Conservation (phyloP, 2,329 filamentous ascomycete species). For the Cladophialophora immunda region DNA sequence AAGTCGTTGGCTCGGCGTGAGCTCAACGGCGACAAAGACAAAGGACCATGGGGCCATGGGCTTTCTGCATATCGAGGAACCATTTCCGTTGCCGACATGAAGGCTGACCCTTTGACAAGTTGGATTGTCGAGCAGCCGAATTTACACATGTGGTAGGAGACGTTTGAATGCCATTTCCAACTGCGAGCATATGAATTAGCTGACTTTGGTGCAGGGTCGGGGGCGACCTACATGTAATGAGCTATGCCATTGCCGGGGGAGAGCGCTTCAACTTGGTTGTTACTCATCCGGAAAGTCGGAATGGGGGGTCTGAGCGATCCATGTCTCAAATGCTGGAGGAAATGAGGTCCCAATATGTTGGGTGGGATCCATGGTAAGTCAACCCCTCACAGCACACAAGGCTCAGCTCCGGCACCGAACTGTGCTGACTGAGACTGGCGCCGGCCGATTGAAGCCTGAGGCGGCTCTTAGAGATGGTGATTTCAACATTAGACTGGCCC, state of each 20-base stretch:
- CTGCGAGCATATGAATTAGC: background rate
- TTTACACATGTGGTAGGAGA: conserved; percentile 4
- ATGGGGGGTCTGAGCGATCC: background rate
- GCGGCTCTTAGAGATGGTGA: conserved; percentile 15
- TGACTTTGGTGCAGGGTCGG: conserved; percentile 15
- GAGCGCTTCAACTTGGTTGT: conserved; percentile 17
- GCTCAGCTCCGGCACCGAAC: background rate
- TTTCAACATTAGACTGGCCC: conserved; percentile 10
- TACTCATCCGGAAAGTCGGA: conserved; percentile 7
- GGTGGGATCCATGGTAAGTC: conserved; percentile 21
- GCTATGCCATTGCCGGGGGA: conserved; percentile 9
- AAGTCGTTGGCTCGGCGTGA: background rate
- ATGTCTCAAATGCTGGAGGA: background rate
- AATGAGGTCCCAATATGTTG: conserved; percentile 16
- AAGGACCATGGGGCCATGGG: conserved; percentile 5
- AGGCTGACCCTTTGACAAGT: background rate
- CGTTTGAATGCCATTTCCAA: background rate
- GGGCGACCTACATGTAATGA: conserved; percentile 13
- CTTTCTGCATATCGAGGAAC: conserved; percentile 14
- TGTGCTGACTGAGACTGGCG: background rate
- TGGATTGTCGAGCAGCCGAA: conserved; percentile 9
- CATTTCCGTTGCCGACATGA: conserved; percentile 1
- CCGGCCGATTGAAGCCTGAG: background rate
- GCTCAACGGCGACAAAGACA: conserved; percentile 2
- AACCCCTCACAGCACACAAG: background rate